These are phyloP conservation scores for Solanum chacoense DNA, from an alignment of 305 asterid species.

Conservation along the genomic window DNA sequence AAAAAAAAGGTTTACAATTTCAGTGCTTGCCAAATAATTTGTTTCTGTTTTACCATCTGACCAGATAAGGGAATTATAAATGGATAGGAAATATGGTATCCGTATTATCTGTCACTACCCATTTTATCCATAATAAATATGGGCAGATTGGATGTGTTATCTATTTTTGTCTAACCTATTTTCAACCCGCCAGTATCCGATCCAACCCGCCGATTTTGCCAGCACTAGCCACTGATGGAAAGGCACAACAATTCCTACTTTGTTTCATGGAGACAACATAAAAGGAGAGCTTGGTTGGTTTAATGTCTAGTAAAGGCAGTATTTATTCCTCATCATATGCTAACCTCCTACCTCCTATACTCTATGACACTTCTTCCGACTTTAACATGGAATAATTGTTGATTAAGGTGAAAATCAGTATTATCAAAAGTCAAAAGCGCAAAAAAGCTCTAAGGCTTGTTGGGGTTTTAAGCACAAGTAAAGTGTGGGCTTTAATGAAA, in stretches of 20 bases:
- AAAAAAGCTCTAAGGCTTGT: neutral
- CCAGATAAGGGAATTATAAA: neutral
- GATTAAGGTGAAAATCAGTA: neutral
- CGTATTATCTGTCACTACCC: neutral
- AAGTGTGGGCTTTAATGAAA: neutral
- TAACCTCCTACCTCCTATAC: neutral
- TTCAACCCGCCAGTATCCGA: neutral
- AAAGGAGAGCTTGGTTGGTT: neutral
- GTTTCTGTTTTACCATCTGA: neutral
- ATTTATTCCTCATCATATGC: neutral
- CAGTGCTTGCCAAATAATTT: neutral
- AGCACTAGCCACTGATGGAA: neutral
- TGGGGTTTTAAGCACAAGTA: neutral
- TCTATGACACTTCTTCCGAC: neutral
- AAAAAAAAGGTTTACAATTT: neutral
- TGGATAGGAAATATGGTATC: neutral
- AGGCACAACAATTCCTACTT: neutral
- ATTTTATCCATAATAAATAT: neutral
- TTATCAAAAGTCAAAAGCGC: neutral
- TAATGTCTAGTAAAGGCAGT: neutral
- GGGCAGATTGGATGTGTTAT: neutral
- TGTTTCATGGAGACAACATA: neutral
- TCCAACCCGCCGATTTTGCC: neutral
- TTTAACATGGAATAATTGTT: neutral
- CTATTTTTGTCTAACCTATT: neutral